Evolutionary conservation across 2,329 filamentous ascomycete species (phyloP).

Genomic region (Ascocoryne sarcoides): DNA sequence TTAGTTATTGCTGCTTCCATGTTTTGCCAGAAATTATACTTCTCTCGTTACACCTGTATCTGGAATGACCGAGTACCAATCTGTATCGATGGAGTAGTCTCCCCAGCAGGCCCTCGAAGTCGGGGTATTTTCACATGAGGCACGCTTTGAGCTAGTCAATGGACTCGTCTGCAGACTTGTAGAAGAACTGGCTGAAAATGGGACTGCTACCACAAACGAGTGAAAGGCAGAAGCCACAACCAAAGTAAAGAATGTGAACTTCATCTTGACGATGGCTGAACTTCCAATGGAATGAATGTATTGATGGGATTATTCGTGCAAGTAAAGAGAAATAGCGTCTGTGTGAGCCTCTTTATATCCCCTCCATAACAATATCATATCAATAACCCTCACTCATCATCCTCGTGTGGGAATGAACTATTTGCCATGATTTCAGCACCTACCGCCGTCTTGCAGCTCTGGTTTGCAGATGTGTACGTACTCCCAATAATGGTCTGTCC

Average conservation of each 20-base stretch:
- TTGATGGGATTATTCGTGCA: slow-evolving; percentile 6
- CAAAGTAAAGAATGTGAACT: slow-evolving; percentile 18
- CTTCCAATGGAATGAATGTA: slow-evolving; percentile 6
- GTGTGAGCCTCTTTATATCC: no score
- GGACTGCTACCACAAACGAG: slow-evolving; percentile 17
- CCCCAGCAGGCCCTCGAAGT: slow-evolving; percentile 28
- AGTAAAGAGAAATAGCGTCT: background rate
- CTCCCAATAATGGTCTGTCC: no score
- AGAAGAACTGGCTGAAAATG: slow-evolving; percentile 9
- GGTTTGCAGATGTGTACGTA: no score
- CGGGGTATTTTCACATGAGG: slow-evolving; percentile 22
- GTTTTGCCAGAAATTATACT: slow-evolving; percentile 9
- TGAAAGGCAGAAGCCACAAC: slow-evolving; percentile 13
- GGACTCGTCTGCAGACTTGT: no score
- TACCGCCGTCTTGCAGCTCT: no score
- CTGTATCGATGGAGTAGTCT: slow-evolving; percentile 26
- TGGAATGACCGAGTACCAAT: slow-evolving; percentile 25
- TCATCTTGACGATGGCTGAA: slow-evolving; percentile 24
- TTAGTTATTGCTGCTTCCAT: slow-evolving; percentile 3
- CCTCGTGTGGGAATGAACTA: no score
- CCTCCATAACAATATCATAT: no score
- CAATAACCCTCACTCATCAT: no score
- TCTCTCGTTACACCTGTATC: slow-evolving; percentile 29
- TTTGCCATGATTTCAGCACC: no score
- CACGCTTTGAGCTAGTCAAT: slow-evolving; percentile 13